A percentile compares a stretch with the other conserved stretches of the same genome.
phyloP scores from a whole-genome alignment of 1,284 basidiomycete genomes.

The Ustilago nuda region DNA sequence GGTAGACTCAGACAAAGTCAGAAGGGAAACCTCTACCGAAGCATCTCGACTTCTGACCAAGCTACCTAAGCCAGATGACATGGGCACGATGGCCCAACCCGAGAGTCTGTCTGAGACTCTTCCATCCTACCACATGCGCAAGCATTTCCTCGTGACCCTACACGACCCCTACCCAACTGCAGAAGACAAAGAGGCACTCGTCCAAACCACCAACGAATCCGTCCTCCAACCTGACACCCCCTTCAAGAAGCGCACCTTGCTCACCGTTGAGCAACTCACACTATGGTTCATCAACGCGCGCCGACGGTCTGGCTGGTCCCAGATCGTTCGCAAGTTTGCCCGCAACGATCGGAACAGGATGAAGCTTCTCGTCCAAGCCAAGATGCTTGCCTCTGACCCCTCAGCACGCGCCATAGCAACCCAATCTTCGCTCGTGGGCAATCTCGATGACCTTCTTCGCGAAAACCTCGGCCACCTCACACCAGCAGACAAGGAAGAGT shows the following conservation, averaged over 20 bases:
- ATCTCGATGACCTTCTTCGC: slow-evolving; percentile 26
- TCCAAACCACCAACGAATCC: slow-evolving; percentile 47
- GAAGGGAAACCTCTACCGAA: too few species aligned
- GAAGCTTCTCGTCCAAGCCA: slow-evolving; percentile 32
- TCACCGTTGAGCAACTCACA: slow-evolving; percentile 45
- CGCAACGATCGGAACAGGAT: slow-evolving; percentile 36
- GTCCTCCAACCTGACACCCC: background rate
- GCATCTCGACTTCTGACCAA: too few species aligned
- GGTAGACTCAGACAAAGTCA: too few species aligned
- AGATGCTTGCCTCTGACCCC: slow-evolving; percentile 21
- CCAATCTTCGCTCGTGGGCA: background rate
- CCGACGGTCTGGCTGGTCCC: slow-evolving; percentile 64
- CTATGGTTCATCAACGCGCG: slow-evolving; percentile 69
- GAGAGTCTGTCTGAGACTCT: too few species aligned
- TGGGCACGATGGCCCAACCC: too few species aligned
- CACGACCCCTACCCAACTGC: slow-evolving; percentile 56
- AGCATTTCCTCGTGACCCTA: slow-evolving; percentile 57
- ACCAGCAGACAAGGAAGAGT: slow-evolving; percentile 21
- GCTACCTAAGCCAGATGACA: too few species aligned
- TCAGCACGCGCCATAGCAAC: background rate
- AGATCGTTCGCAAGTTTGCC: slow-evolving; percentile 54
- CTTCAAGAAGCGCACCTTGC: background rate
- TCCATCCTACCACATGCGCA: slow-evolving; percentile 50
- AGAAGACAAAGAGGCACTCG: slow-evolving; percentile 50
- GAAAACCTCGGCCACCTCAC: slow-evolving; percentile 28